Conservation (phyloP, 2,329 filamentous ascomycete genomes). For the Chrysoporthe austroafricana region DNA sequence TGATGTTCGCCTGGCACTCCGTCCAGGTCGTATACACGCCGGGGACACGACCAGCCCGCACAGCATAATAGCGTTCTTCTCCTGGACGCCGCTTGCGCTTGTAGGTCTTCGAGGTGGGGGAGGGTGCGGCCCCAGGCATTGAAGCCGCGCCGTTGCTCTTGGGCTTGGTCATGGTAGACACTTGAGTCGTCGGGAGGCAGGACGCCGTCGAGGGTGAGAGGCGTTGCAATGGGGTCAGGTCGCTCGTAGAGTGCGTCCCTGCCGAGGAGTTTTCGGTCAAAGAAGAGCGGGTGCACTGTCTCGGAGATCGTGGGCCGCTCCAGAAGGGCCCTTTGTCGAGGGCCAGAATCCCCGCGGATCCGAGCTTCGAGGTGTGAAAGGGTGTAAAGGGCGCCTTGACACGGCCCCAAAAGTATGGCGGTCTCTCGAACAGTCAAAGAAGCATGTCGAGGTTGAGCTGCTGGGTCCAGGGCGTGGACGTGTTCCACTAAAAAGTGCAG, state of each 20-base stretch:
- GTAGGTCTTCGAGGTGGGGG: constrained; percentile 15
- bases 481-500: constrained; percentile 16
- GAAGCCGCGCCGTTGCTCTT: constrained; percentile 14
- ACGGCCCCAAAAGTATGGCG: not conserved
- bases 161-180: constrained; percentile 20
- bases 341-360: not conserved
- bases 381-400: not conserved
- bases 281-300: not conserved
- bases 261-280: constrained; percentile 12
- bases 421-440: constrained; percentile 9
- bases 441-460: constrained; percentile 1
- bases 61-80: constrained; percentile 65
- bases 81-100: constrained; percentile 52
- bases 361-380: not conserved
- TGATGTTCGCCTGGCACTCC: constrained; percentile 65
- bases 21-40: constrained; percentile 66
- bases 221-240: constrained; percentile 8
- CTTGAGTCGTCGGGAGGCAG: constrained; percentile 21
- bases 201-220: constrained; percentile 8
- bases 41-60: constrained; percentile 58
- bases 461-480: constrained; percentile 10
- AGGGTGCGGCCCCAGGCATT: constrained; percentile 9
- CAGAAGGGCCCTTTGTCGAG: not conserved
- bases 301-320: not conserved
- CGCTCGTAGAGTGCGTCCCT: constrained; percentile 6